phyloP scores from a whole-genome alignment of 495 filamentous ascomycete genomes.

The Neurospora sp. region DNA sequence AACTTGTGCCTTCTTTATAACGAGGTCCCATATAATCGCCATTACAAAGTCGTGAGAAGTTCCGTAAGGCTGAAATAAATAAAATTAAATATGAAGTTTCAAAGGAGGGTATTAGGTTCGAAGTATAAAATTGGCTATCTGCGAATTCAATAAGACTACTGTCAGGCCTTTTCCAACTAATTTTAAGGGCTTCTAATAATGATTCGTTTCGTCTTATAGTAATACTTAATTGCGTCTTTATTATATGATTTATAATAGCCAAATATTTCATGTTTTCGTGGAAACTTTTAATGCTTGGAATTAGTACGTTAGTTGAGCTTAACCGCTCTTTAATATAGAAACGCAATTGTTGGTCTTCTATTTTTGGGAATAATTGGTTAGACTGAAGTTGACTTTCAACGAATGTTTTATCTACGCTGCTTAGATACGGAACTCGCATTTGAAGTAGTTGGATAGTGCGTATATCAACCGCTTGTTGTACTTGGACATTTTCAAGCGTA shows the following conservation, averaged over 20 bases:
- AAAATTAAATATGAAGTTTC: background rate
- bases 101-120: background rate
- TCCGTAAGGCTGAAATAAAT: background rate
- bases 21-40: background rate
- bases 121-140: background rate
- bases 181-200: background rate
- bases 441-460: background rate
- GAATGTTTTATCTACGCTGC: background rate
- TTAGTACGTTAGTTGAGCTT: background rate
- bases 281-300: background rate
- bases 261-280: background rate
- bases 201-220: background rate
- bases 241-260: background rate
- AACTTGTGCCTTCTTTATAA: background rate
- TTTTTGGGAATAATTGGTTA: background rate
- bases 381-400: background rate
- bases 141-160: background rate
- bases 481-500: background rate
- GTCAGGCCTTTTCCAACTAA: background rate
- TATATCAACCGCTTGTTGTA: background rate
- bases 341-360: background rate
- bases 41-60: background rate
- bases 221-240: background rate
- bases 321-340: background rate
- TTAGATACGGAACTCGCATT: background rate